Evolutionary conservation across 495 filamentous ascomycete species (phyloP), one percentile per base, ranked within the genome.

Genomic region (Penicillium coffeae): DNA sequence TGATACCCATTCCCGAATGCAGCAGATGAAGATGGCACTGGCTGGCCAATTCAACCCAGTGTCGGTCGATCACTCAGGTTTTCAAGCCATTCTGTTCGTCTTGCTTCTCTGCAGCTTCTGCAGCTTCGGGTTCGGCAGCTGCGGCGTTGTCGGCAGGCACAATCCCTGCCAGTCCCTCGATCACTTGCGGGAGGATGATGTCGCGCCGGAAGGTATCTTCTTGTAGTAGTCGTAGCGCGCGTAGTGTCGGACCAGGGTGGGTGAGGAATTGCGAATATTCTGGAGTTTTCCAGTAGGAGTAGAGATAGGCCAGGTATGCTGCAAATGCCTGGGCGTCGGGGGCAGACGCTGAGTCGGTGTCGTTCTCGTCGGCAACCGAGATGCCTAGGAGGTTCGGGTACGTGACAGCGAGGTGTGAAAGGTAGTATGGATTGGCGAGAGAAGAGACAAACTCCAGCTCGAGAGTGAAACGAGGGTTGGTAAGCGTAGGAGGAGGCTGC

Each of bases 341-440:
- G 66, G 63, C 75, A 70, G 58, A 86, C 63, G 61, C 75, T 59
- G 65, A 69, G 20, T 59, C 62, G 18, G 60, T 38, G 40, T 66
- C 62, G 58, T 73, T 63, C 14, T 73, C 65, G 22, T 72, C 73
- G 57, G 49, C 49, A 38, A 48, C 59, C 7, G 65, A 66, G 44
- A 71, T 69, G 1, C 72, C 69, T 39, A 77, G 61, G 2, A 74
- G 63, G 45, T 67, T 82, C 71, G 62, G 80, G 39, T 73, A 74
- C 39, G 50, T 82, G 27, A 82, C 78, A 2, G 87, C 89, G 14
- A 95, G 83, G 55, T 91, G 82, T 55, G 88, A 88, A 21, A 95
- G 78, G 69, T 95, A 94, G 62, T 78, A 76, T 0, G 90, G 90
- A 58, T 91, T 91, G 51, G 82, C 82, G 44, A 95, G 86, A n/a